Conservation (phyloP, 257 asterid genomes). For the Solanum tarijense region DNA sequence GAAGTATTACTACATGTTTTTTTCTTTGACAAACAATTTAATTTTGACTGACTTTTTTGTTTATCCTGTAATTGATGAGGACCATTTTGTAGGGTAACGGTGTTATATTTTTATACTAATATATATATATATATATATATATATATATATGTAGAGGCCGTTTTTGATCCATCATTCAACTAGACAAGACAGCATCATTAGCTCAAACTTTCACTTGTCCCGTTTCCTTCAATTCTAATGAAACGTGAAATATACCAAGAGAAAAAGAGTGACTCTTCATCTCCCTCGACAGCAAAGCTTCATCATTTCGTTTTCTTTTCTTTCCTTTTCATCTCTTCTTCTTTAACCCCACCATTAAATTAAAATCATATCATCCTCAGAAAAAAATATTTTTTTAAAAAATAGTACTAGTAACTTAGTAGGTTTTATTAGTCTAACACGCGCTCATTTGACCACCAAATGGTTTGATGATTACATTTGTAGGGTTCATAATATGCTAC, state of each 20-base stretch:
- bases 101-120: background rate
- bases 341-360: background rate
- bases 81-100: background rate
- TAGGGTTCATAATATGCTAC: conserved; percentile 21
- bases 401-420: background rate
- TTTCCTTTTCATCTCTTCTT: background rate
- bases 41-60: background rate
- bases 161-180: conserved; percentile 25
- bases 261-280: background rate
- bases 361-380: background rate
- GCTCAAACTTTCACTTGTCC: conserved; percentile 27
- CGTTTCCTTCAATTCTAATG: conserved; percentile 7
- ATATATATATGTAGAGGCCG: background rate
- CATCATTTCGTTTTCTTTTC: conserved; percentile 10
- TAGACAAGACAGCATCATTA: conserved; percentile 53
- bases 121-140: background rate
- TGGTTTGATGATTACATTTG: conserved; percentile 50
- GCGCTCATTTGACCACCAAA: conserved; percentile 30
- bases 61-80: background rate
- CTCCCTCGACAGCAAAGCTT: conserved; percentile 10
- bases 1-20: background rate
- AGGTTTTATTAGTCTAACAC: conserved; percentile 15
- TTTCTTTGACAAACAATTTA: background rate
- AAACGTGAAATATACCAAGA: background rate
- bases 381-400: background rate